These are phyloP conservation scores for Penicillium janthinellum DNA, from an alignment of 2,329 filamentous ascomycete genomes.

Conservation along the genomic window DNA sequence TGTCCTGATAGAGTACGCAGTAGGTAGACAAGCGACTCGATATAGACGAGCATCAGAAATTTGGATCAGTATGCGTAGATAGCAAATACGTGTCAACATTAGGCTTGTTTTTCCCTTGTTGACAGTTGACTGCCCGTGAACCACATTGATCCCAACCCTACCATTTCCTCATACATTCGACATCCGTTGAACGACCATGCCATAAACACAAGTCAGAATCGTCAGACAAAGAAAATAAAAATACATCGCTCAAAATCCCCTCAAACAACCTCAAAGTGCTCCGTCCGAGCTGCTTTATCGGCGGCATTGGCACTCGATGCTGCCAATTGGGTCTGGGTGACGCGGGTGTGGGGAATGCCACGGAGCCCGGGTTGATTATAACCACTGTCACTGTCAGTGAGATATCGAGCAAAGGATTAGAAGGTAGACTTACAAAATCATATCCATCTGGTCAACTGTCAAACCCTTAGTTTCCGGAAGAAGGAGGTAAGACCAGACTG, in stretches of 20 bases:
- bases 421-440: conserved; percentile 1
- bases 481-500: conserved; percentile 41
- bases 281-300: neutral
- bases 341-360: conserved; percentile 5
- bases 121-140: neutral
- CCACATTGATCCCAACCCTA: too few species aligned
- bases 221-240: neutral
- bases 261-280: neutral
- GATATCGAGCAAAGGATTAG: neutral
- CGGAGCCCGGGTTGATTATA: conserved; percentile 5
- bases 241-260: neutral
- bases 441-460: conserved; percentile 25
- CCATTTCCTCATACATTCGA: too few species aligned
- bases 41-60: too few species aligned
- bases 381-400: neutral
- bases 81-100: too few species aligned
- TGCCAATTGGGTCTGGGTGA: neutral
- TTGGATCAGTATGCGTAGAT: too few species aligned
- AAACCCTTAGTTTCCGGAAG: conserved; percentile 25
- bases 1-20: neutral
- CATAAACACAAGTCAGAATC: too few species aligned
- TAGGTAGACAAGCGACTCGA: neutral
- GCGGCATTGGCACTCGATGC: neutral
- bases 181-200: too few species aligned
- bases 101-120: neutral